Evolutionary conservation across 2,329 filamentous ascomycete species (phyloP), one percentile per base, ranked within the genome.

Genomic region (Fusarium sp.): DNA sequence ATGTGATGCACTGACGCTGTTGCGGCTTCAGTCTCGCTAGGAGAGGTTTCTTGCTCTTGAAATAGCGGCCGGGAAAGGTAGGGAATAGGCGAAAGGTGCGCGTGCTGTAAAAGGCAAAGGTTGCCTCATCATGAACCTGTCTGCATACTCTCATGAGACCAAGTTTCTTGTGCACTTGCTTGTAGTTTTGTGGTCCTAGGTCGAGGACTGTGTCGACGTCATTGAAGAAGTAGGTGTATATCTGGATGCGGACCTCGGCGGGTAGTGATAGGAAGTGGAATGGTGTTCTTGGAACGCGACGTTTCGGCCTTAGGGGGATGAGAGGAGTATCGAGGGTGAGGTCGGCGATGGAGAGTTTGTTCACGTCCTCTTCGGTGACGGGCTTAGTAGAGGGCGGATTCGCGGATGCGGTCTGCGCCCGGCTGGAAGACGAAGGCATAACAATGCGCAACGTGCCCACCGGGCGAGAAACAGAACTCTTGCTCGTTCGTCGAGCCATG

Each of bases 41-140:
- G 0, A 94, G 82, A 1, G 91, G 91, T 70, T 87, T 87, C 80
- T 92, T 92, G 29, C 88, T 89, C 79, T 92, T 90, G 81, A 91
- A 91, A 79, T 90, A 89, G 38, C 85, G 84, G 46, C 88, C 88
- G 5, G 86, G 85, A 20, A 86, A 82, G 4, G 85, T 88, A 11
- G 90, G 89, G 73, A 93, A 93, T 34, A 93, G 77, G 59, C 90
- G 88, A 58, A 91, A 85, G 0, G 85, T 83, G 58, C 86, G 85
- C 8, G 83, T 84, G 74, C 86, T 86, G 79, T 91, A 93, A 76
- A 92, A 91, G 66, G 85, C 82, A 70, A 89, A 84, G 0, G 87
- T 85, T 1, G 90, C 88, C 77, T 93, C 91, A 14, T 78, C 75
- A 73, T 91, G 86, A 40, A 92, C 80, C 56, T 84, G 85, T 57